These are phyloP conservation scores for Alnus glutinosa DNA, from an alignment of 306 rosid genomes.

Conservation along the genomic window DNA sequence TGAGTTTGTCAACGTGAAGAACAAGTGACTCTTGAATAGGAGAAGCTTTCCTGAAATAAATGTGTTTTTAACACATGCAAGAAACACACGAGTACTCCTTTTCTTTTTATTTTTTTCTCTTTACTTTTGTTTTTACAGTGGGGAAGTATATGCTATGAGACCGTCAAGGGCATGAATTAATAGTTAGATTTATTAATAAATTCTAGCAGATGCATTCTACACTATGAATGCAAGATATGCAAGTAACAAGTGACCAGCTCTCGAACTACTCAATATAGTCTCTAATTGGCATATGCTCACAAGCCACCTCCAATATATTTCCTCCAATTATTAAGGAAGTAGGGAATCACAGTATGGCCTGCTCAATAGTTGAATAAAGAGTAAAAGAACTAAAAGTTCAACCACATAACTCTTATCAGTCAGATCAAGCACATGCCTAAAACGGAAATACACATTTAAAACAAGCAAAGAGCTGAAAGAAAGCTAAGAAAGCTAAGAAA, in stretches of 20 bases:
- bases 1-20: constrained; percentile 81
- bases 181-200: neutral
- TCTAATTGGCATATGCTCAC: neutral
- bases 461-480: too few species aligned
- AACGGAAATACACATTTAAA: too few species aligned
- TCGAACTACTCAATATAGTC: neutral
- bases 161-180: neutral
- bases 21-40: constrained; percentile 85
- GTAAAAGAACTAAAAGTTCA: neutral
- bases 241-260: neutral
- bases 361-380: neutral
- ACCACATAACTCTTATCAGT: neutral
- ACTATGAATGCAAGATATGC: too few species aligned
- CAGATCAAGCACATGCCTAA: too few species aligned
- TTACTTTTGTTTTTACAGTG: neutral
- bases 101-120: neutral
- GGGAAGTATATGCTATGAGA: neutral
- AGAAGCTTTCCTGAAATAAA: constrained; percentile 73
- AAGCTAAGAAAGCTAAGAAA: neutral
- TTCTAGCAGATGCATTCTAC: neutral
- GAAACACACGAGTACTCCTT: neutral
- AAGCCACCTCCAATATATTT: neutral
- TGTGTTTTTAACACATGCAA: constrained; percentile 11
- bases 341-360: neutral
- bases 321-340: neutral